Evolutionary conservation across 257 asterid genomes (phyloP).

Genomic region (Solanum sitiens): DNA sequence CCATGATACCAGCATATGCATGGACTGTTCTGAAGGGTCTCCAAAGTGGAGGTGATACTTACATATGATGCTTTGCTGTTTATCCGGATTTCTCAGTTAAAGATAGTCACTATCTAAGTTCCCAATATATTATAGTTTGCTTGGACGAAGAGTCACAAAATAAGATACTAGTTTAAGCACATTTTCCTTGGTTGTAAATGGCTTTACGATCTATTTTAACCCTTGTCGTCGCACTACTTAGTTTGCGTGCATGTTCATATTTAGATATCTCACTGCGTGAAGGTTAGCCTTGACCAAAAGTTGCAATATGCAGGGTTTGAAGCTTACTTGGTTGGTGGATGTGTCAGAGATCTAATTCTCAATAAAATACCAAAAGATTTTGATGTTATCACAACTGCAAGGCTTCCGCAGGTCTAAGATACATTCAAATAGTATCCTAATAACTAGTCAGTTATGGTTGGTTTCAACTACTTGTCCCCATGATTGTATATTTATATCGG

Average conservation of each 20-base stretch:
- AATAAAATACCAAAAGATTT: constrained; percentile 80
- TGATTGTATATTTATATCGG: not conserved
- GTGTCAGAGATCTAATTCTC: constrained; percentile 88
- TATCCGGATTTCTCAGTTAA: not conserved
- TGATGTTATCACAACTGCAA: constrained; percentile 79
- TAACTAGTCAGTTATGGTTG: not conserved
- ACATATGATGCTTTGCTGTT: not conserved
- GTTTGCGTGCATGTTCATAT: not conserved
- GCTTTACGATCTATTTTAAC: not conserved
- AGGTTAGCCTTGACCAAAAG: not conserved
- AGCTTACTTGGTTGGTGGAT: constrained; percentile 96
- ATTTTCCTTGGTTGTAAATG: not conserved
- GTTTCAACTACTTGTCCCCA: not conserved
- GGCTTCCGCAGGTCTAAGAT: constrained; percentile 43
- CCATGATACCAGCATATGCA: constrained; percentile 44
- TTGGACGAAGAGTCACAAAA: not conserved
- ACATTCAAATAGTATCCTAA: not conserved
- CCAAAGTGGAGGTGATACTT: constrained; percentile 40
- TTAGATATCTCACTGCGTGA: not conserved
- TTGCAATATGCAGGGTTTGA: constrained; percentile 44
- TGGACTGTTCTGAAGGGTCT: constrained; percentile 46
- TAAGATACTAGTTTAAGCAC: not conserved
- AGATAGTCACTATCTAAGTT: not conserved
- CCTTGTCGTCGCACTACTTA: not conserved
- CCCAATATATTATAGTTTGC: not conserved